A percentile compares a stretch with the other conserved stretches of the same genome.
These are phyloP conservation scores for Daldinia sp. DNA, from an alignment of 2,329 filamentous ascomycete species.

Conservation along the genomic window DNA sequence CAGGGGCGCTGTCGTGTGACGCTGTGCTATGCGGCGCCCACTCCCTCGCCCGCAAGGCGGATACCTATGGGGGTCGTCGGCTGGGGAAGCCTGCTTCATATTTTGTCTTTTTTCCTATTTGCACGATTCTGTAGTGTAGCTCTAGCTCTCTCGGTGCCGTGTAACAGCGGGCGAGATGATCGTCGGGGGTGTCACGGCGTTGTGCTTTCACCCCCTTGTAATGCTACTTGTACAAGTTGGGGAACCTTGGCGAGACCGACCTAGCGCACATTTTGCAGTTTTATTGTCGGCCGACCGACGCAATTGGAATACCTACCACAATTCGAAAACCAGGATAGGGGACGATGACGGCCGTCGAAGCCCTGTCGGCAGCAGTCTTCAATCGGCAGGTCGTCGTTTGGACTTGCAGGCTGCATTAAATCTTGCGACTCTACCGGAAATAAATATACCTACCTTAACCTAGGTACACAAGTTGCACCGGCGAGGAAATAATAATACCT, in stretches of 20 bases:
- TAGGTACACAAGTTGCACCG: constrained; percentile 24
- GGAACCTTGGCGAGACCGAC: constrained; percentile 36
- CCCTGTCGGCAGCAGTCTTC: constrained; percentile 41
- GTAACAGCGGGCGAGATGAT: constrained; percentile 37
- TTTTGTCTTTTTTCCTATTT: constrained; percentile 38
- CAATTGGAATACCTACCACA: constrained; percentile 31
- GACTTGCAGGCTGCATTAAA: constrained; percentile 37
- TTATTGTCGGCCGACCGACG: constrained; percentile 34
- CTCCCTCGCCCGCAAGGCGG: constrained; percentile 21
- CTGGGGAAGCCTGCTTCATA: constrained; percentile 22
- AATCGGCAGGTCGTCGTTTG: constrained; percentile 44
- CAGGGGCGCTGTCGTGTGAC: constrained; percentile 41
- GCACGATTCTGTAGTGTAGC: constrained; percentile 37
- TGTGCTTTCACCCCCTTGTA: constrained; percentile 16
- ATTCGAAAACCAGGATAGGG: constrained; percentile 43
- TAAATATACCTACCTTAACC: constrained; percentile 11
- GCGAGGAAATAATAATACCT: constrained; percentile 41
- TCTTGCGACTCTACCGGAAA: constrained; percentile 40
- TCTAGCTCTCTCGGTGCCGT: constrained; percentile 31
- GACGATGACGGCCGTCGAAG: constrained; percentile 35
- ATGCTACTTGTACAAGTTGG: constrained; percentile 29
- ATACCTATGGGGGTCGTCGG: constrained; percentile 22
- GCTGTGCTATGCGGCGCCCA: constrained; percentile 28
- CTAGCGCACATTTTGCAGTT: constrained; percentile 30
- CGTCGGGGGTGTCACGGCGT: constrained; percentile 35